Evolutionary conservation across 352 stramenopile species (phyloP).

Genomic region (Phytopythium delawarense): DNA sequence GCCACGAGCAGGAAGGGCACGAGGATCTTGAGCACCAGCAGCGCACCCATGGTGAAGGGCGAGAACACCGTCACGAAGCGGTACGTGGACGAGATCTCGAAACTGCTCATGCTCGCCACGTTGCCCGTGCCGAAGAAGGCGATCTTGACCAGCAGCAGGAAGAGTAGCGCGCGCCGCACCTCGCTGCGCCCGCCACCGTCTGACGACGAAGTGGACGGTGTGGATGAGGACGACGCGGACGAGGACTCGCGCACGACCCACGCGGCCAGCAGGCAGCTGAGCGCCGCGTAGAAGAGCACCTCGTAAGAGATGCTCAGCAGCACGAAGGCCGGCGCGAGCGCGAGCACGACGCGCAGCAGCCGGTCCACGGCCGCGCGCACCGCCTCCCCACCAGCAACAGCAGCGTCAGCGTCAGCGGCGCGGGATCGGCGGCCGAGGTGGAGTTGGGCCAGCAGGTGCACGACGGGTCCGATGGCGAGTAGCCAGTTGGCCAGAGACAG

Average conservation of each 20-base stretch:
- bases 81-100: conserved; percentile 84
- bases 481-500: conserved; percentile 61
- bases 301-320: conserved; percentile 86
- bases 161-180: conserved; percentile 71
- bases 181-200: conserved; percentile 16
- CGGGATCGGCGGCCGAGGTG: not conserved
- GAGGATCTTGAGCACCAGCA: conserved; percentile 79
- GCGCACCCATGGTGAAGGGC: conserved; percentile 74
- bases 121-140: conserved; percentile 86
- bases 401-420: not conserved
- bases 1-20: conserved; percentile 77
- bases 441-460: conserved; percentile 18
- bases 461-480: conserved; percentile 37
- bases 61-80: conserved; percentile 82
- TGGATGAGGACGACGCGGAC: not conserved
- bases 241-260: conserved; percentile 60
- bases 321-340: conserved; percentile 56
- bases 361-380: conserved; percentile 16
- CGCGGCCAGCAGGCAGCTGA: conserved; percentile 48
- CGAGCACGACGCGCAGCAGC: conserved; percentile 52
- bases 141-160: conserved; percentile 76
- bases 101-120: conserved; percentile 84
- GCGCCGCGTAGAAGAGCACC: conserved; percentile 69
- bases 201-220: not conserved
- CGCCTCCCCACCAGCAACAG: not conserved